Conservation (phyloP, 2,329 filamentous ascomycete species). For the Venturia asperata region DNA sequence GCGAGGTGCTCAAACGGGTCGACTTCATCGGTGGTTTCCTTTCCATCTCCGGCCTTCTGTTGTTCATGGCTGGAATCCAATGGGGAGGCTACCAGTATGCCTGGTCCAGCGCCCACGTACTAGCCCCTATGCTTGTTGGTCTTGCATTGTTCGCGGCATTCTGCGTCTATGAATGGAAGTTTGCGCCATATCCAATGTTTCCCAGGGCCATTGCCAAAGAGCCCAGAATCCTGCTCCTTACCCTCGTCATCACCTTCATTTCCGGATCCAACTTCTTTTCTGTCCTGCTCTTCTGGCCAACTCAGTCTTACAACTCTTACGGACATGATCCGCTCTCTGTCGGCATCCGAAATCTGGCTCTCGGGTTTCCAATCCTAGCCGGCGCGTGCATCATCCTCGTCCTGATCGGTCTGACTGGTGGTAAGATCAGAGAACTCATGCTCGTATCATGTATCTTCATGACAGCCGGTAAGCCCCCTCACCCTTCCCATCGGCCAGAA, state of each 20-base stretch:
- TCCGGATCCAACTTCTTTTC: slow-evolving; percentile 32
- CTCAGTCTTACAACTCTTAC: slow-evolving; percentile 31
- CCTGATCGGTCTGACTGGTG: slow-evolving; percentile 50
- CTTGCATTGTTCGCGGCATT: slow-evolving; percentile 33
- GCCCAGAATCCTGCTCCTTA: slow-evolving; percentile 28
- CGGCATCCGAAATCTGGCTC: slow-evolving; percentile 58
- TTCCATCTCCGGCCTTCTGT: slow-evolving; percentile 43
- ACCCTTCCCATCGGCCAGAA: no score
- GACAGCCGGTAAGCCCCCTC: slow-evolving; percentile 50
- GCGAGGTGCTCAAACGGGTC: slow-evolving; percentile 39
- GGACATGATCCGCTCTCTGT: slow-evolving; percentile 54
- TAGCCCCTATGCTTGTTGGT: slow-evolving; percentile 38
- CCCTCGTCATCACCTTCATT: slow-evolving; percentile 31
- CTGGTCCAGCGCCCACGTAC: slow-evolving; percentile 35
- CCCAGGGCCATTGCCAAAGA: slow-evolving; percentile 31
- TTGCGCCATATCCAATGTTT: slow-evolving; percentile 40
- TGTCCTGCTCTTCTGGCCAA: slow-evolving; percentile 32
- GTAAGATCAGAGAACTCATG: slow-evolving; percentile 54
- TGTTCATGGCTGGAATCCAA: slow-evolving; percentile 45
- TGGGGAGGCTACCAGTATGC: slow-evolving; percentile 33
- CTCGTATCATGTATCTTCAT: slow-evolving; percentile 54
- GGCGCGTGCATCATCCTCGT: slow-evolving; percentile 54
- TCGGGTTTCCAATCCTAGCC: slow-evolving; percentile 56
- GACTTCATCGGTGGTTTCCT: slow-evolving; percentile 48
- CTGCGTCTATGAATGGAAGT: slow-evolving; percentile 33